Evolutionary conservation across 106 monocot genomes (phyloP), one percentile per base, ranked within the genome.

Genomic region (Dactylorhiza incarnata): DNA sequence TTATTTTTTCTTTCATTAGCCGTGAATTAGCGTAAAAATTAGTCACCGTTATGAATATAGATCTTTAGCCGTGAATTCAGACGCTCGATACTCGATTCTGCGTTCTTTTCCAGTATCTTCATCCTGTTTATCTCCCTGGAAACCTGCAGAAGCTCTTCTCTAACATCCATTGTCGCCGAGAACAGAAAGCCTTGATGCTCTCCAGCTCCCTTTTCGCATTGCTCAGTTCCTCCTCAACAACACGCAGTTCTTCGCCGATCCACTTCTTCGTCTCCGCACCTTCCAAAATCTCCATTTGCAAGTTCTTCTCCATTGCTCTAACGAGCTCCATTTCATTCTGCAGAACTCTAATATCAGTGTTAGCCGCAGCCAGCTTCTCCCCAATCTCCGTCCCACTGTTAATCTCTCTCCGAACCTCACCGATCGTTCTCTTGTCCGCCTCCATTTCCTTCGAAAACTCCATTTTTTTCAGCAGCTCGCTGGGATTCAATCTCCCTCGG

Each of bases 141-240:
- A 11, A 87, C 46, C 0, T 70, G 56, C 13, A 55, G 55, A 49
- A 87, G 68, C 83, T 94, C 89, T 3, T 73, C 58, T 44, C 97
- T 82, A 23, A 75, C 65, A 75, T 97, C 94, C 93, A 94, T 91
- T 0, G 89, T 81, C n/a, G 77, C 24, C 97, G 91, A 89, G 78
- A 76, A 79, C 73, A 76, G 82, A 78, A 97, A 94, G 0, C 87
- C 84, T 89, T 86, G 49, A 86, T 73, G 5, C n/a, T 72, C 7
- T 44, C 84, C 76, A 91, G 68, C 56, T 89, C 87, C 45, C 82
- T 78, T 73, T 88, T 93, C 1, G 84, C 84, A 15, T 77, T 75
- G 61, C 74, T 52, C 45, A 96, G 44, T 47, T 89, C 91, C 10
- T 77, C 76, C 53, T 83, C 48, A 0, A 77, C 73, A 2, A 74